Conservation (phyloP, 2,329 filamentous ascomycete species). For the Ceratocystis cubensis region DNA sequence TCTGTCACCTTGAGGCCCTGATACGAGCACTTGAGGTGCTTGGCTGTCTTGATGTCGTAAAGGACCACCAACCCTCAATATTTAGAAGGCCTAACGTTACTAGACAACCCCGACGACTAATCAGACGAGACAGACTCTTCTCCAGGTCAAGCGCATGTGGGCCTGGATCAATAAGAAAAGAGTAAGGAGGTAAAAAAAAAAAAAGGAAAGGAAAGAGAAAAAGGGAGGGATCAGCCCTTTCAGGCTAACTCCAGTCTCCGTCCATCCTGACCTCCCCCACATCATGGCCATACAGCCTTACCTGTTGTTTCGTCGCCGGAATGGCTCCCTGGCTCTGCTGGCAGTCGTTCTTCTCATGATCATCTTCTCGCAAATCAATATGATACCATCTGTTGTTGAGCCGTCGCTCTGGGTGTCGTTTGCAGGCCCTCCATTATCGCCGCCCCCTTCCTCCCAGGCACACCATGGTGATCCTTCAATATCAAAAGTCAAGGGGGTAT, state of each 20-base stretch:
- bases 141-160: not conserved
- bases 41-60: not conserved
- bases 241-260: not conserved
- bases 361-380: not conserved
- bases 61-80: no score
- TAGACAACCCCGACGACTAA: not conserved
- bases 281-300: not conserved
- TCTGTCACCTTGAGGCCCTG: not conserved
- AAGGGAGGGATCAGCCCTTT: not conserved
- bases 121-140: not conserved
- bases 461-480: not conserved
- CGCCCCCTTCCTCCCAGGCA: not conserved
- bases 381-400: not conserved
- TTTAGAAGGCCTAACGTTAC: no score
- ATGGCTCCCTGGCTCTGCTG: not conserved
- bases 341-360: not conserved
- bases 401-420: not conserved
- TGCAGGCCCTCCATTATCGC: not conserved
- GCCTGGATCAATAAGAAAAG: not conserved
- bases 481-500: not conserved
- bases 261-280: not conserved
- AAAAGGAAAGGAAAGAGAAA: not conserved
- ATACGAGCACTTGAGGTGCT: not conserved
- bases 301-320: constrained; percentile 7
- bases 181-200: not conserved